phyloP scores from a whole-genome alignment of 768 basidiomycete species.

The Leccinum broughii region DNA sequence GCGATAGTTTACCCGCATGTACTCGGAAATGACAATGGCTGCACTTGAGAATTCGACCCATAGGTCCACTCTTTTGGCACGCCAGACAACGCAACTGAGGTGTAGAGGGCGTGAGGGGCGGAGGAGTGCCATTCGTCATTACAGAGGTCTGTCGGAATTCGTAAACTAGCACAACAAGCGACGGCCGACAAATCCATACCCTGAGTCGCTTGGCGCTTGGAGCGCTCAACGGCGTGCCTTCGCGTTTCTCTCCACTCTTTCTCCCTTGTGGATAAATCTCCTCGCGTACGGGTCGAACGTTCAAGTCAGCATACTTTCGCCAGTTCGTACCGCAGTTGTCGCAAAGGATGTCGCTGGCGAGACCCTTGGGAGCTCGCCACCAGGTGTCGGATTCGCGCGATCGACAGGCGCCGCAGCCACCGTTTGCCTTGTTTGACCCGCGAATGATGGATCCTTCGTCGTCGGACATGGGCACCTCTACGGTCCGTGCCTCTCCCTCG shows the following conservation, averaged over 20 bases:
- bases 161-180: neutral
- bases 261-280: conserved; percentile 50
- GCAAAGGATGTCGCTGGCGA: conserved; percentile 77
- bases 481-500: conserved; percentile 32
- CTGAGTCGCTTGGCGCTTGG: conserved; percentile 64
- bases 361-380: conserved; percentile 93
- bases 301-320: conserved; percentile 92
- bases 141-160: conserved; percentile 31
- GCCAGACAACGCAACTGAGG: conserved; percentile 73
- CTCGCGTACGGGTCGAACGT: conserved; percentile 70
- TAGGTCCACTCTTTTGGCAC: conserved; percentile 73
- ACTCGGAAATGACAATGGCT: conserved; percentile 74
- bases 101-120: conserved; percentile 51
- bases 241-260: conserved; percentile 52
- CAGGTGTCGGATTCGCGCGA: conserved; percentile 76
- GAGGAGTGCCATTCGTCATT: conserved; percentile 56
- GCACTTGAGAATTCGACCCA: conserved; percentile 80
- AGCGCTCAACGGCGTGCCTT: conserved; percentile 58
- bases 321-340: conserved; percentile 85
- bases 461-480: conserved; percentile 43
- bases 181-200: conserved; percentile 31
- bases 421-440: conserved; percentile 52
- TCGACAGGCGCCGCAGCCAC: conserved; percentile 80
- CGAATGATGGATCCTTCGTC: conserved; percentile 78
- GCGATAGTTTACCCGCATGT: conserved; percentile 61